Conservation (phyloP, 345 rosid species). For the Hibiscus syriacus region DNA sequence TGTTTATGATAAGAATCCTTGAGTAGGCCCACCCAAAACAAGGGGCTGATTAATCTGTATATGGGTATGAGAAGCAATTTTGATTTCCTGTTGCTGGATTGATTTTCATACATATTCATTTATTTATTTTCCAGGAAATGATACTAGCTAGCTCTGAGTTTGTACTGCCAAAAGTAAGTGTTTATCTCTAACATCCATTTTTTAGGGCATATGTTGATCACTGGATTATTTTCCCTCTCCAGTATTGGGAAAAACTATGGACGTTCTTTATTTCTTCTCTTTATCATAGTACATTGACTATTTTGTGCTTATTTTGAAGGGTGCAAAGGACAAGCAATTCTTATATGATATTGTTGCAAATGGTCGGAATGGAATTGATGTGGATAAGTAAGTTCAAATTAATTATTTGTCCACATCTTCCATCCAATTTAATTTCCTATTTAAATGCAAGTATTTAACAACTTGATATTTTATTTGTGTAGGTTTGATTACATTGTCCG, state of each 20-base stretch:
- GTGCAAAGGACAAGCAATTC: conserved; percentile 55
- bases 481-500: conserved; percentile 97
- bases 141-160: conserved; percentile 67
- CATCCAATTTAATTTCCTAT: conserved; percentile 1
- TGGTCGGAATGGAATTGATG: conserved; percentile 95
- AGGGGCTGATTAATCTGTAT: neutral
- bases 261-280: conserved; percentile 1
- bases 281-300: neutral
- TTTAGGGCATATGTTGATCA: conserved; percentile 1
- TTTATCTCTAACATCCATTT: neutral
- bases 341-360: conserved; percentile 96
- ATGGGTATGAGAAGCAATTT: neutral
- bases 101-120: neutral
- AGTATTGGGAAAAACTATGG: neutral
- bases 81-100: neutral
- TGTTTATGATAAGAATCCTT: neutral
- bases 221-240: neutral
- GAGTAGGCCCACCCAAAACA: neutral
- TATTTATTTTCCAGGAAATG: conserved; percentile 58
- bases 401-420: conserved; percentile 10
- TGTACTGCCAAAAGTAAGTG: conserved; percentile 48
- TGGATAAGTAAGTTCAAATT: conserved; percentile 65
- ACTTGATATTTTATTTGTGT: neutral
- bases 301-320: conserved; percentile 27
- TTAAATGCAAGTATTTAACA: neutral